Base-by-base conservation (phyloP, 1,284 basidiomycete species). In the Leucoagaricus sp. region DNA sequence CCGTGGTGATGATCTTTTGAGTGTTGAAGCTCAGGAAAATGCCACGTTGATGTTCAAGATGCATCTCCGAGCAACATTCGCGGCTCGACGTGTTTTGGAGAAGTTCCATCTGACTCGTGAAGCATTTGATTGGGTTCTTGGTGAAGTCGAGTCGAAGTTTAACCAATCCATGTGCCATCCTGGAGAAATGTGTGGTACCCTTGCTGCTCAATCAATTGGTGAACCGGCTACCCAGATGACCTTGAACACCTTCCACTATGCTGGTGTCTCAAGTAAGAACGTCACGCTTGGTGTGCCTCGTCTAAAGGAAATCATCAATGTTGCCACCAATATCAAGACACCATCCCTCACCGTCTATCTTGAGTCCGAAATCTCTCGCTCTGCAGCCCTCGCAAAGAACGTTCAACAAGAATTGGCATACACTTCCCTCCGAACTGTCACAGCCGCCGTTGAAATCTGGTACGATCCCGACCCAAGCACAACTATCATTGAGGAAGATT, bases 151-250 rank as follows among this genome's bases (percentile, higher is more conserved):
- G 72, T 82, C 91, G 33, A 93, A 95, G 71, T 98, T 97, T 80
- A 96, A 96, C 68, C 87, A 88, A 65, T 93, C 96, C 1, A 69
- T 98, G 2, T 94, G 85, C 23, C 91, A 96, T 67, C 93, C 97
- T 0, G 96, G 96, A 50, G 97, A 99, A 75, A 99, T 99, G 97
- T 99, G 97, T 65, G 97, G 97, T 47, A 98, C 95, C 0, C 84
- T 99, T 13, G 92, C 97, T 34, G 97, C 97, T 0, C 97, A 99
- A 75, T 98, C 95, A 4, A 99, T 99, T 63, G 97, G 97, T 74
- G 97, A 99, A 80, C 97, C 97, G 0, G 97, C 97, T 2, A 99
- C 97, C 1, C 96, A 98, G 76, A 98, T 98, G 96, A 98, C 95
- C 10, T 74, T 98, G 57, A 93, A 98, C 72, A 98, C 95, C 0